Base-by-base conservation (phyloP, 2,329 filamentous ascomycete genomes). In the Macrophomina phaseolina region DNA sequence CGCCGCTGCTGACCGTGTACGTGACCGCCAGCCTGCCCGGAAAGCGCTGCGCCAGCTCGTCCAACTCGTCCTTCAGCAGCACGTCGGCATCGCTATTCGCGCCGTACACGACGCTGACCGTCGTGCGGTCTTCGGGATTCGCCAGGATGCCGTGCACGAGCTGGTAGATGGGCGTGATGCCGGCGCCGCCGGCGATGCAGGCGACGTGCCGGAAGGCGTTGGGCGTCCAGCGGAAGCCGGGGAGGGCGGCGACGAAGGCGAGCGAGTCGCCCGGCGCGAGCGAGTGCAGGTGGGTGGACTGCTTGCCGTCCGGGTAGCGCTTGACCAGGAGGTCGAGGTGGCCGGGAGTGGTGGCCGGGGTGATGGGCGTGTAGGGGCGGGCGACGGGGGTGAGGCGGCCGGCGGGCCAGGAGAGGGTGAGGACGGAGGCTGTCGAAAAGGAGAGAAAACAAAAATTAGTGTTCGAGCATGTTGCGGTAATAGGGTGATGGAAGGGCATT, bases 171-270 rank as follows among this genome's bases (percentile, higher is more conserved):
- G 90, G 90, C 0, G 90, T 92, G 69, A 93, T 91, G 18, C 90
- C 90, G 0, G 89, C 89, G 12, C 90, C 90, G 52, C 90, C 90
- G 0, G 90, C 90, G 51, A 92, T 85, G 46, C 91, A 81, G 2
- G 86, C 85, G n/a, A 92, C 3, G 73, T 73, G 72, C 42, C 67
- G 14, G 83, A 97, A 93, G 87, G 95, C 96, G 88, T 97, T 97
- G n/a, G 70, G 51, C 34, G 72, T 74, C 84, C 86, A 90, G 40
- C 77, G 72, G 74, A 85, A 85, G 32, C 83, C 85, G 18, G 81
- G 81, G 4, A 91, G 77, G 4, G 85, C 80, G 0, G 82, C 81
- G 5, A 85, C 81, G 71, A 91, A 87, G 49, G 83, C 83, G 12
- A 92, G 80, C 2, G 78, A 82, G 68, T 90, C 84, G 36, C 89